Conservation (phyloP, 257 asterid genomes). For the Lycium ferocissimum region DNA sequence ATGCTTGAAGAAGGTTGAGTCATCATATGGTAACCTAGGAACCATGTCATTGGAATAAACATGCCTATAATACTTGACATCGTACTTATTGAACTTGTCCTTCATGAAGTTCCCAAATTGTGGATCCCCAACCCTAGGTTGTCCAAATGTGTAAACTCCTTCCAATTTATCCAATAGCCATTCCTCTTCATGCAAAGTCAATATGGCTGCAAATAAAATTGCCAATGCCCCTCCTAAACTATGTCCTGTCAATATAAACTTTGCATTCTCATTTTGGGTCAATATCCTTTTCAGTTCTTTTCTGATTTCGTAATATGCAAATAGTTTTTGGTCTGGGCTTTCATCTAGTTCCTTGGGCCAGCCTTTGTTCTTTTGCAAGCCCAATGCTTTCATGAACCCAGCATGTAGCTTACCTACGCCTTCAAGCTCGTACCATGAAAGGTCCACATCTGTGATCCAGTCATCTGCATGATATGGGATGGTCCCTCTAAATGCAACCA, state of each 20-base stretch:
- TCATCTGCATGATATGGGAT: slow-evolving; percentile 55
- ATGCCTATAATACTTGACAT: slow-evolving; percentile 57
- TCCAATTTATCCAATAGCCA: slow-evolving; percentile 52
- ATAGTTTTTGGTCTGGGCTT: slow-evolving; percentile 30
- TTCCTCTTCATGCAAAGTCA: slow-evolving; percentile 62
- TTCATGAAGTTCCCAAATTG: slow-evolving; percentile 70
- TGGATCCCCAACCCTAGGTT: slow-evolving; percentile 78
- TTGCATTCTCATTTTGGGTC: slow-evolving; percentile 43
- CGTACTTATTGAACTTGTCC: slow-evolving; percentile 41
- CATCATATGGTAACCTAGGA: slow-evolving; percentile 82
- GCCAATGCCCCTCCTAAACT: slow-evolving; percentile 84
- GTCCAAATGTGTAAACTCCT: slow-evolving; percentile 85
- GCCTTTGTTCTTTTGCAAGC: slow-evolving; percentile 54
- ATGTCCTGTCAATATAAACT: slow-evolving; percentile 68
- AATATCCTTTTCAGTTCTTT: slow-evolving; percentile 50
- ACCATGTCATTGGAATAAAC: slow-evolving; percentile 71
- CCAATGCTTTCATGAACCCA: slow-evolving; percentile 73
- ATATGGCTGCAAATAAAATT: slow-evolving; percentile 50
- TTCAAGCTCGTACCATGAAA: slow-evolving; percentile 67
- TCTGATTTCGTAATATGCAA: slow-evolving; percentile 64
- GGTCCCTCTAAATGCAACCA: slow-evolving; percentile 73
- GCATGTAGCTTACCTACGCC: slow-evolving; percentile 60
- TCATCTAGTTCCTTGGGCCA: slow-evolving; percentile 56
- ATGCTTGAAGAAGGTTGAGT: slow-evolving; percentile 64
- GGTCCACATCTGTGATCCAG: slow-evolving; percentile 66